A percentile compares a stretch with the other conserved stretches of the same genome.
These are phyloP conservation scores for Calonectria hongkongensis DNA, from an alignment of 2,329 filamentous ascomycete genomes.

Conservation along the genomic window DNA sequence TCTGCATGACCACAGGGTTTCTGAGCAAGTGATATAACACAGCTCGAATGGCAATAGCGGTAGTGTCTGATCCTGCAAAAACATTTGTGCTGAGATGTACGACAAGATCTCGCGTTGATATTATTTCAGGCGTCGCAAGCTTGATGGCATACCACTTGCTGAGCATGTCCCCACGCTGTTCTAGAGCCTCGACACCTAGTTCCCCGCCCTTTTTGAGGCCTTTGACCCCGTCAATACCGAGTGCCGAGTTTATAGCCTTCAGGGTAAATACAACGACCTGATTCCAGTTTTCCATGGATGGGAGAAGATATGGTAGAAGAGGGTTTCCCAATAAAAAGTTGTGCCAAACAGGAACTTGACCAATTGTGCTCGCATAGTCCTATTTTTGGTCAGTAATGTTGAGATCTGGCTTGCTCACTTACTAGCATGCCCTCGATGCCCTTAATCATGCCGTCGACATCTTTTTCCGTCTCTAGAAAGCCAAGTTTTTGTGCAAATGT, in stretches of 20 bases:
- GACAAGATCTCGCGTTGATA: conserved; percentile 28
- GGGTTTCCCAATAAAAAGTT: conserved; percentile 36
- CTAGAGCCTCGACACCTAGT: conserved; percentile 20
- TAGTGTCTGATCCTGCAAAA: conserved; percentile 65
- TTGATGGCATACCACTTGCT: conserved; percentile 41
- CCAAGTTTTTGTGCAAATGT: conserved; percentile 63
- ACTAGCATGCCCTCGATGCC: conserved; percentile 35
- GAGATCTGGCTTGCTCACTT: not conserved
- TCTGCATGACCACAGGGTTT: conserved; percentile 46
- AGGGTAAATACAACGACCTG: conserved; percentile 34
- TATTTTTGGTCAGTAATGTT: not conserved
- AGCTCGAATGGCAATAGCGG: conserved; percentile 66
- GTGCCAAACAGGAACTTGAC: conserved; percentile 37
- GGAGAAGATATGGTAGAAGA: conserved; percentile 33
- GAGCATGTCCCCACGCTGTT: conserved; percentile 33
- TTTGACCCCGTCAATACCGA: not conserved
- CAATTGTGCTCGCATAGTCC: conserved; percentile 32
- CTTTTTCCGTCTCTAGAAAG: conserved; percentile 66
- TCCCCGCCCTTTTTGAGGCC: conserved; percentile 30
- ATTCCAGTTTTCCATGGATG: conserved; percentile 38
- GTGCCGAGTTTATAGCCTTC: conserved; percentile 33
- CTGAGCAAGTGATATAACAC: conserved; percentile 57
- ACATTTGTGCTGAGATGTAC: conserved; percentile 48
- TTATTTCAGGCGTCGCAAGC: conserved; percentile 36
- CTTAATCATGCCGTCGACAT: conserved; percentile 64